Conservation (phyloP, 2,329 filamentous ascomycete genomes). For the Sporothrix luriei region DNA sequence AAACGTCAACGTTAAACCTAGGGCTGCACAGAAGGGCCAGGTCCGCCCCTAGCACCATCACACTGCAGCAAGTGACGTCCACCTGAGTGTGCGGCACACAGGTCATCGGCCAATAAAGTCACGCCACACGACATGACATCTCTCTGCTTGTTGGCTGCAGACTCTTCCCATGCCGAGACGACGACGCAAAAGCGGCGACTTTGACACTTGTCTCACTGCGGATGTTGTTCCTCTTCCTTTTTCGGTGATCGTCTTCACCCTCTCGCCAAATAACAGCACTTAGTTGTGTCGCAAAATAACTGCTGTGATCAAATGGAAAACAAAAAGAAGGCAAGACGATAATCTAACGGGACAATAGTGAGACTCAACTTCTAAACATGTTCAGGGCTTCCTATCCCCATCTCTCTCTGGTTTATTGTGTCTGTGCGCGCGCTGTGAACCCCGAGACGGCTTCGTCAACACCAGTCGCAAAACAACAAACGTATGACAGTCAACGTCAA, state of each 20-base stretch:
- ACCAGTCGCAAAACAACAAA: not conserved
- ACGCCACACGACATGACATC: constrained; percentile 14
- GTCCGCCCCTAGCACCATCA: constrained; percentile 11
- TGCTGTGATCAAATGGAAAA: not conserved
- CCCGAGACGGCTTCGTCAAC: constrained; percentile 11
- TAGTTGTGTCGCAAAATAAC: not conserved
- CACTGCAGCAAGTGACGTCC: not conserved
- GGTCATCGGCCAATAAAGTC: constrained; percentile 28
- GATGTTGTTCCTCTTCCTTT: not conserved
- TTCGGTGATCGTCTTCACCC: not conserved
- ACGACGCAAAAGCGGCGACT: not conserved
- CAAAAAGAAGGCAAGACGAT: not conserved
- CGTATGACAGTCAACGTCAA: not conserved
- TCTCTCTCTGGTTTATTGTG: not conserved
- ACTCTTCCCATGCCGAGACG: not conserved
- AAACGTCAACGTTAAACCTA: constrained; percentile 1
- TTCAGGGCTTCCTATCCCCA: not conserved
- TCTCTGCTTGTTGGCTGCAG: constrained; percentile 1
- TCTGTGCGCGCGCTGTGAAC: constrained; percentile 10
- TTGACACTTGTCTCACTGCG: constrained; percentile 1
- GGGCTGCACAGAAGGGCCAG: not conserved
- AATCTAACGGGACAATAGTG: not conserved
- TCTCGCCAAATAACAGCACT: constrained; percentile 18
- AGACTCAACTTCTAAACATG: not conserved
- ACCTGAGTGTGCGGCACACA: constrained; percentile 13